Base-by-base conservation (phyloP, 2,329 filamentous ascomycete species). In the Fusarium equiseti region DNA sequence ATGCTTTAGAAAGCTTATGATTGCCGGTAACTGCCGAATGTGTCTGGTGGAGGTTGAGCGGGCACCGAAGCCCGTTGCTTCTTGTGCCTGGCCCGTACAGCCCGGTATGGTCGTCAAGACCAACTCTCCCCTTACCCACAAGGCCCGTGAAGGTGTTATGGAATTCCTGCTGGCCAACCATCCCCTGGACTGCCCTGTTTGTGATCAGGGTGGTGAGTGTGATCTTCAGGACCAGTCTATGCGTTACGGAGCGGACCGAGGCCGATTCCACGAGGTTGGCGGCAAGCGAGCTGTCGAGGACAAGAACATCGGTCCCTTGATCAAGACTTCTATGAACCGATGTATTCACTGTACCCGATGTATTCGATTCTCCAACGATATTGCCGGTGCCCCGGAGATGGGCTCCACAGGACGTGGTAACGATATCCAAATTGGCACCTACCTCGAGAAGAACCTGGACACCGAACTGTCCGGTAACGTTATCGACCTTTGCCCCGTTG, bases 301-400 rank as follows among this genome's bases (percentile, higher is more conserved):
- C 83, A 99, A 99, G 89, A 98, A 99, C 83, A 98, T 99, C 78
- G 96, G 96, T 38, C 96, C 96, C 57, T 83, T 99, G 75, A 93
- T 99, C 84, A 99, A 99, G 89, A 99, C 96, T 6, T 99, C 96
- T 52, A 99, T 99, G 96, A 99, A 99, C 88, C 90, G 96, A 81
- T 99, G 96, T 83, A 99, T 99, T 78, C 96, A 99, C 86, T 99
- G 96, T 87, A 99, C 96, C 71, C 91, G 96, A 78, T 99, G 96
- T 83, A 90, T 99, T 76, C 94, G 96, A 79, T 99, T 99, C 83
- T 93, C 96, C 80, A 99, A 98, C 83, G 96, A 99, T 78, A 88
- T 99, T 77, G 96, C 96, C 68, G 96, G 96, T 77, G 96, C 96
- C 66, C 94, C 96, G 38, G 96, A 99, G 82, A 88, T 99, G 77